Evolutionary conservation across 306 rosid genomes (phyloP).

Genomic region (Medicago ruthenica): DNA sequence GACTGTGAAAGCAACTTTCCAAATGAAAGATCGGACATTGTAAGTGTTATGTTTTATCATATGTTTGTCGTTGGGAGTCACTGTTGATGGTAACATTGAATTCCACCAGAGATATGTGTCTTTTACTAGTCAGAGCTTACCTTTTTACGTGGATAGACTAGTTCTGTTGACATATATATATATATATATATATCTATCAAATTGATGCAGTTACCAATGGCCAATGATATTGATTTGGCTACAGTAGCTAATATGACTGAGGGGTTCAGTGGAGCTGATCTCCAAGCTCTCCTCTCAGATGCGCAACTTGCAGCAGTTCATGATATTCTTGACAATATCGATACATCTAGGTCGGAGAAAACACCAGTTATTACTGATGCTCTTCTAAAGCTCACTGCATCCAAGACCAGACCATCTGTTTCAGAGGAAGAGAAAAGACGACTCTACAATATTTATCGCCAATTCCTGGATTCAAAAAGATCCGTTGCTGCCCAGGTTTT

Average conservation of each 20-base stretch:
- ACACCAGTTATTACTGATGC: constrained; percentile 73
- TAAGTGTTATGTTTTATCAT: background rate
- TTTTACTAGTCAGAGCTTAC: constrained; percentile 17
- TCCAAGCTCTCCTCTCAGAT: constrained; percentile 95
- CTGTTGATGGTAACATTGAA: constrained; percentile 9
- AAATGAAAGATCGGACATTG: background rate
- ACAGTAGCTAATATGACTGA: constrained; percentile 78
- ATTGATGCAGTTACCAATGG: constrained; percentile 72
- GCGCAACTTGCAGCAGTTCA: constrained; percentile 98
- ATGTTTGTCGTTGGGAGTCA: background rate
- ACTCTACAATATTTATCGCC: constrained; percentile 71
- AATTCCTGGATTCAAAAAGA: constrained; percentile 83
- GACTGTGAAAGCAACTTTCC: background rate
- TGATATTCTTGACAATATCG: constrained; percentile 63
- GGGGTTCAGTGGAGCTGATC: constrained; percentile 98
- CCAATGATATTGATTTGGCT: constrained; percentile 72
- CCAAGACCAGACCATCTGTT: constrained; percentile 81
- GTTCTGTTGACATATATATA: constrained; percentile 32
- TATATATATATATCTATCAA: constrained; percentile 9
- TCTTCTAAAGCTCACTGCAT: constrained; percentile 69
- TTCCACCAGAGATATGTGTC: constrained; percentile 10
- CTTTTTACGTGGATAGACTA: constrained; percentile 3
- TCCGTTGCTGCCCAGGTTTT: constrained; percentile 83
- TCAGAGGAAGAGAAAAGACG: constrained; percentile 83
- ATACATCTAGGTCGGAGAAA: constrained; percentile 48